Evolutionary conservation across 202 grass and related monocot species (phyloP).

Genomic region (Saccharum hybrid): DNA sequence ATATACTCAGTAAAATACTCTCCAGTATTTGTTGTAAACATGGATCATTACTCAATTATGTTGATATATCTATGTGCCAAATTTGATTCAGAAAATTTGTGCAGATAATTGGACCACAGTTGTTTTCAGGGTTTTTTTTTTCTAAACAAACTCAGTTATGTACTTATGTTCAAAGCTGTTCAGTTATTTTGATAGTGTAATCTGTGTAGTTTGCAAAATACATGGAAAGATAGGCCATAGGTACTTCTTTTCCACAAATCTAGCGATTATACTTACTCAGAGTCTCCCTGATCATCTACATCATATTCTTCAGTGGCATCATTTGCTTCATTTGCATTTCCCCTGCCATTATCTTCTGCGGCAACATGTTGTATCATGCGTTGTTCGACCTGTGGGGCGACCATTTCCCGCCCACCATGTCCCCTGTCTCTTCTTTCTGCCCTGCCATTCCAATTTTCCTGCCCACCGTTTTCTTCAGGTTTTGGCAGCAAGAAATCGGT

Average conservation of each 20-base stretch:
- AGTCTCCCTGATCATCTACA: conserved; percentile 77
- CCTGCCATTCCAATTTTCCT: conserved; percentile 81
- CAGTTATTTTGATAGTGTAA: background rate
- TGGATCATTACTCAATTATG: background rate
- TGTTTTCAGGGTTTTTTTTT: background rate
- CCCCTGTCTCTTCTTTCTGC: conserved; percentile 71
- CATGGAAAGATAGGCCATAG: background rate
- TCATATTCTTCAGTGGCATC: conserved; percentile 81
- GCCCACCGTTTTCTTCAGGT: conserved; percentile 79
- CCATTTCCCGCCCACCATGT: conserved; percentile 56
- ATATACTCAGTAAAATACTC: conserved; percentile 20
- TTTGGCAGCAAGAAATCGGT: conserved; percentile 83
- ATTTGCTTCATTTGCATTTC: conserved; percentile 61
- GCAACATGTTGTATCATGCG: conserved; percentile 63
- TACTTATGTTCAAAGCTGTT: conserved; percentile 12
- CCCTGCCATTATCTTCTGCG: conserved; percentile 57
- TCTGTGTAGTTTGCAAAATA: background rate
- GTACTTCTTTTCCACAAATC: background rate
- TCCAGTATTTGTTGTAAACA: conserved; percentile 11
- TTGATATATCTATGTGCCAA: background rate
- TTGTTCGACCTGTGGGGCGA: conserved; percentile 58
- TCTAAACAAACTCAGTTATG: conserved; percentile 10
- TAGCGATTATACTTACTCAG: conserved; percentile 69
- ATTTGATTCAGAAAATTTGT: background rate
- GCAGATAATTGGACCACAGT: background rate